These are phyloP conservation scores for Microdochium nivale DNA, from an alignment of 2,329 filamentous ascomycete genomes.

Conservation along the genomic window DNA sequence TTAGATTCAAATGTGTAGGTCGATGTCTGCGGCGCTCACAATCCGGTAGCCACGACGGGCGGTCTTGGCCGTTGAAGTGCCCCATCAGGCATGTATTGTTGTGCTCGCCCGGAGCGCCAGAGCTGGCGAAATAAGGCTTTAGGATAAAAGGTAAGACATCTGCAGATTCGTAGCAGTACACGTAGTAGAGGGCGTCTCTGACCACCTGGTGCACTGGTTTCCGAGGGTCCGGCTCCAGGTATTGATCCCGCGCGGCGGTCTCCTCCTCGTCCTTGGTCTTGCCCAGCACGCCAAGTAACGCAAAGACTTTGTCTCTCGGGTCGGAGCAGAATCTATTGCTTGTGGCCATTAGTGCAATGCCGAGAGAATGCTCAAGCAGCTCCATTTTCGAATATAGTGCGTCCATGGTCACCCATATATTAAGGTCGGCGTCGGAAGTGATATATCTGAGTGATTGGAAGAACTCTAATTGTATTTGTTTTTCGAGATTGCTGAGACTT, in stretches of 20 bases:
- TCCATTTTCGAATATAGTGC: too few species aligned
- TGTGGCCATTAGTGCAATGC: neutral
- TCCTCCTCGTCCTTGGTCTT: neutral
- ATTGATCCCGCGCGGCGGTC: too few species aligned
- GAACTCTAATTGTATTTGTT: too few species aligned
- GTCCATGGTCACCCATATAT: too few species aligned
- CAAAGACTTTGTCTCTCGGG: neutral
- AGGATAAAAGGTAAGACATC: neutral
- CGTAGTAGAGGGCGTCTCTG: too few species aligned
- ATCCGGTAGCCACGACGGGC: neutral
- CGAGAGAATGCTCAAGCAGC: neutral
- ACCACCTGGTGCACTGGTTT: neutral
- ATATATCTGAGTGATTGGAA: too few species aligned
- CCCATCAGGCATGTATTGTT: neutral
- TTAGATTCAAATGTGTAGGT: too few species aligned
- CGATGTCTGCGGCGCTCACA: neutral
- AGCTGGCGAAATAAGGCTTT: neutral
- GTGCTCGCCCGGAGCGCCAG: neutral
- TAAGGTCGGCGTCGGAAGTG: too few species aligned
- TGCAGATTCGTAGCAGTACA: too few species aligned
- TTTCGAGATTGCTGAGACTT: too few species aligned
- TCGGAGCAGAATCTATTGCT: neutral
- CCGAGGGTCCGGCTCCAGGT: too few species aligned
- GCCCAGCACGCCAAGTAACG: neutral
- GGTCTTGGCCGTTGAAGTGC: neutral